These are phyloP conservation scores for Bruguiera gymnorhiza DNA, from an alignment of 345 rosid species.

Conservation along the genomic window DNA sequence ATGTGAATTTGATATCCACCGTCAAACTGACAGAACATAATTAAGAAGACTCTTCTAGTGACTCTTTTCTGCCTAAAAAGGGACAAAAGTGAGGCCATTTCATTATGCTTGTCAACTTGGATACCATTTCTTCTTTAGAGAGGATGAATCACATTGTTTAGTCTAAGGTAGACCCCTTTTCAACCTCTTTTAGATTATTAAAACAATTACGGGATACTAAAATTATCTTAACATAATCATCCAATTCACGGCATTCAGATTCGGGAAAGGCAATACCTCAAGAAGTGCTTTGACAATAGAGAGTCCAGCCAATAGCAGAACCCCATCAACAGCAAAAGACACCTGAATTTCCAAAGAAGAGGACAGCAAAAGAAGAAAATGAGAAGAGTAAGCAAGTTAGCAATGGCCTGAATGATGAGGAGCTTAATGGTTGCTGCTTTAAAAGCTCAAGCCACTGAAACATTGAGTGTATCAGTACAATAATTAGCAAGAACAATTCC, in stretches of 20 bases:
- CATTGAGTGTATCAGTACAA: no score
- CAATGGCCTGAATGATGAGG: background rate
- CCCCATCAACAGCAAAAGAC: conserved; percentile 82
- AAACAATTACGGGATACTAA: background rate
- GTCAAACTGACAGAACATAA: background rate
- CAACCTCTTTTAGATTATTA: background rate
- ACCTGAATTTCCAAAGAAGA: conserved; percentile 37
- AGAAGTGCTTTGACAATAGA: conserved; percentile 67
- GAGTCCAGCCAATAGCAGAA: conserved; percentile 61
- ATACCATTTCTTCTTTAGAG: background rate
- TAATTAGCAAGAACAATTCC: no score
- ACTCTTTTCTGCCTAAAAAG: no score
- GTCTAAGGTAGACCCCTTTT: background rate
- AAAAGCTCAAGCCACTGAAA: no score
- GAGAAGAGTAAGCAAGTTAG: conserved; percentile 1
- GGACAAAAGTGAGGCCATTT: background rate
- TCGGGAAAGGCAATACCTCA: conserved; percentile 42
- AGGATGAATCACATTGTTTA: background rate
- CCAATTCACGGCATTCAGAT: background rate
- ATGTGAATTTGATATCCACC: background rate
- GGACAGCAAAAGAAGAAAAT: background rate
- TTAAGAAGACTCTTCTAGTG: no score
- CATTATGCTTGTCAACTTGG: background rate
- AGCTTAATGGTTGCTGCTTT: background rate
- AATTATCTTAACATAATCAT: background rate